These are phyloP conservation scores for Suhomyces panamericanus DNA, from an alignment of 1,139 yeast genomes.

Conservation along the genomic window DNA sequence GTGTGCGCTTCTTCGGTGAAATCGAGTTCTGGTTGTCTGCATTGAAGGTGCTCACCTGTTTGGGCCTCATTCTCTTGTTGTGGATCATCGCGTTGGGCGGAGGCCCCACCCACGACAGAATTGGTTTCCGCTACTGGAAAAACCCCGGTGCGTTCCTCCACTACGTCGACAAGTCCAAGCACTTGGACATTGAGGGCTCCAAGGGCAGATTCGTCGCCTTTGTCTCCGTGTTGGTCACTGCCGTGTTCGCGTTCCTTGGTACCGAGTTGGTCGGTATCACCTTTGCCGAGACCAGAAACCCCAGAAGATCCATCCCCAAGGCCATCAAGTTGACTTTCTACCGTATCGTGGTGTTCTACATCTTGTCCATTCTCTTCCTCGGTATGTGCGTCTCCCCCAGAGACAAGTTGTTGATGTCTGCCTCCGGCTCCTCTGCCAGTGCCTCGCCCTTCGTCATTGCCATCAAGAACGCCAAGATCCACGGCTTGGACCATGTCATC, in stretches of 20 bases:
- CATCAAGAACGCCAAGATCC: conserved; percentile 44
- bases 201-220: conserved; percentile 64
- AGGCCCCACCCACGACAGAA: conserved; percentile 58
- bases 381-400: conserved; percentile 76
- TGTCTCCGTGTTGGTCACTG: conserved; percentile 65
- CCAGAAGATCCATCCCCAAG: conserved; percentile 72
- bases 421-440: conserved; percentile 53
- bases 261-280: conserved; percentile 70
- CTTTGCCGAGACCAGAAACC: conserved; percentile 76
- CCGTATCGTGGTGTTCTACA: conserved; percentile 72
- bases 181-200: conserved; percentile 32
- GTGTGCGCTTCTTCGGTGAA: conserved; percentile 59
- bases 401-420: conserved; percentile 53
- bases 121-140: conserved; percentile 68
- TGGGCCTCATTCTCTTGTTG: conserved; percentile 52
- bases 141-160: conserved; percentile 62
- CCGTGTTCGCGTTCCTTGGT: conserved; percentile 76
- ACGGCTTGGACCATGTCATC: conserved; percentile 46
- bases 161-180: conserved; percentile 34
- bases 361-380: conserved; percentile 62
- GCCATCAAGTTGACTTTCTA: conserved; percentile 75
- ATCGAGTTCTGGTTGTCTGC: conserved; percentile 67
- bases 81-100: conserved; percentile 57
- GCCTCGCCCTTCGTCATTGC: conserved; percentile 76
- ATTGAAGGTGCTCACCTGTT: conserved; percentile 58